Evolutionary conservation across 2,329 filamentous ascomycete genomes (phyloP), one percentile per base, ranked within the genome.

Genomic region (Fusarium sp.): DNA sequence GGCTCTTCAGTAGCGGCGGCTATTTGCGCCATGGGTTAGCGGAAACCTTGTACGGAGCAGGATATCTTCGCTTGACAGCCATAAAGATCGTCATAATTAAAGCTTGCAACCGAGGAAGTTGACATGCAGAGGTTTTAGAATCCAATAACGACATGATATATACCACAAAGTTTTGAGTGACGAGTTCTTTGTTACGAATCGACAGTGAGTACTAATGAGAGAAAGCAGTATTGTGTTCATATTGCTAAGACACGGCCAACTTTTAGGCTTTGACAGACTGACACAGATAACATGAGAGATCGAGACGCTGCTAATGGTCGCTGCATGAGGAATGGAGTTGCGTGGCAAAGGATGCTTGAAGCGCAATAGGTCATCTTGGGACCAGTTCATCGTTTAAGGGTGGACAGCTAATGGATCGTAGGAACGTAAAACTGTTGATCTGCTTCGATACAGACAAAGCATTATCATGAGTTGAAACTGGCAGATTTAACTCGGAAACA

Each of bases 241-340:
- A 28, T 45, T 30, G 35, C 48, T 30, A 26, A 40, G 39, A 53
- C 35, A 48, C 33, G 20, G 19, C 15, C 28, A 53, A 46, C 56
- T 28, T 15, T 3, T 35, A 30, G n/a, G 53, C 35, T 45, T 30
- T 28, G 45, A 30, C 44, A 37, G 14, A 50, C 35, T 48, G 39
- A 40, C 40, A 55, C 28, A 30, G 10, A 30, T 30, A 30, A 37
- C 41, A 52, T 40, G 46, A 56, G 49, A 65, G 35, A 56, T 67
- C 52, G 35, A 67, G 64, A 57, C 49, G 43, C 49, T 44, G 7
- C 24, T 24, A 24, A 24, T 24, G 24, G 24, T 24, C 24, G 24
- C 24, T 24, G n/a, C 50, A 53, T 33, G 24, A 65, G 67, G 67
- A 70, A 70, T 70, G 67, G 45, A 67, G 57, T 55, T 64, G 59